A percentile compares a stretch with the other conserved stretches of the same genome.
These are phyloP conservation scores for Trametes elegans DNA, from an alignment of 768 basidiomycete genomes.

Conservation along the genomic window DNA sequence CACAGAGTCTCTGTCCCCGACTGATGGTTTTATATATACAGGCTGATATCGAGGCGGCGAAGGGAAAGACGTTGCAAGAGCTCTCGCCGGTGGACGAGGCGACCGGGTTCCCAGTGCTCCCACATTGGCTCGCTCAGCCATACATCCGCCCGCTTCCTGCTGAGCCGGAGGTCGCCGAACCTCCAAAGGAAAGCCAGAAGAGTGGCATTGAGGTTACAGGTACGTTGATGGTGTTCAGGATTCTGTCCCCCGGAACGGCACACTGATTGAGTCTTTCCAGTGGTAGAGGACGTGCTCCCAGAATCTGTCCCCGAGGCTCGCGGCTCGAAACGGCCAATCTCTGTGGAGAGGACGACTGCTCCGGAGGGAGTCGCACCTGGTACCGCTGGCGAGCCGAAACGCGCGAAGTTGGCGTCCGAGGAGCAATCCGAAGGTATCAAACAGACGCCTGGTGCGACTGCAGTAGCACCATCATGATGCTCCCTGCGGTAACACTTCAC, in stretches of 20 bases:
- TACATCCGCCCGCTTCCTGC: slow-evolving; percentile 49
- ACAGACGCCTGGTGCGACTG: neutral
- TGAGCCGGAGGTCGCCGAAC: slow-evolving; percentile 10
- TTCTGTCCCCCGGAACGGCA: no score
- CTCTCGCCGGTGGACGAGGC: slow-evolving; percentile 41
- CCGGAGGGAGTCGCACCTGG: neutral
- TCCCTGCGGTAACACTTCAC: no score
- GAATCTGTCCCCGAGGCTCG: slow-evolving; percentile 3
- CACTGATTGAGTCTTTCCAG: no score
- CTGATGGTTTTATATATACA: slow-evolving; percentile 19
- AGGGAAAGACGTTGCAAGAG: slow-evolving; percentile 32
- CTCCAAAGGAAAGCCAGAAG: slow-evolving; percentile 4
- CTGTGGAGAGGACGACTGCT: slow-evolving; percentile 1
- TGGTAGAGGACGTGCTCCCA: no score
- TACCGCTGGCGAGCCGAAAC: slow-evolving; percentile 4
- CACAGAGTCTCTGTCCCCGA: neutral
- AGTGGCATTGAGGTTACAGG: slow-evolving; percentile 6
- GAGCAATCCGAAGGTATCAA: neutral
- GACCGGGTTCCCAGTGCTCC: slow-evolving; percentile 53
- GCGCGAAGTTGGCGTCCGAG: slow-evolving; percentile 6
- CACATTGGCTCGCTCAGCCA: slow-evolving; percentile 73
- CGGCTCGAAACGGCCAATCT: slow-evolving; percentile 12
- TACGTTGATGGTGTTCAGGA: no score
- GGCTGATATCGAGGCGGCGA: slow-evolving; percentile 48
- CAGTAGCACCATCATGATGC: no score